phyloP scores from a whole-genome alignment of 2,329 filamentous ascomycete genomes.

The Sclerotinia minor region DNA sequence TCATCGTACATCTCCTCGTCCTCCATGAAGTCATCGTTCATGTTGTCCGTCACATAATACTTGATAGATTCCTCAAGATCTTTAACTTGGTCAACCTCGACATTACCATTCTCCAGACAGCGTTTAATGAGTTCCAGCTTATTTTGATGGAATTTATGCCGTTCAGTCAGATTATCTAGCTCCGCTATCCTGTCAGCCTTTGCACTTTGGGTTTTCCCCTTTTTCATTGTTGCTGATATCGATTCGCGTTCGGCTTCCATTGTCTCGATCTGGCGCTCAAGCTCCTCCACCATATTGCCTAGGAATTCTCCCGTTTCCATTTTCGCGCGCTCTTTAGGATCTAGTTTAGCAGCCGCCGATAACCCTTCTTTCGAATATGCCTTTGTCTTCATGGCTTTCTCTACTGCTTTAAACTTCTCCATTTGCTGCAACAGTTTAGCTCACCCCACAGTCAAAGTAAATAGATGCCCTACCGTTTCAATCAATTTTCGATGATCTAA shows the following conservation, averaged over 20 bases:
- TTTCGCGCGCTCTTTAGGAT: conserved; percentile 97
- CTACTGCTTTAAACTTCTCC: conserved; percentile 99
- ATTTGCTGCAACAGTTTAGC: conserved; percentile 69
- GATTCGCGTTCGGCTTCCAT: conserved; percentile 87
- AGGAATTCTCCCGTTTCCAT: conserved; percentile 85
- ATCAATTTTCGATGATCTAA: conserved; percentile 94
- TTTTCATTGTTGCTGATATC: conserved; percentile 88
- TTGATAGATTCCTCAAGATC: conserved; percentile 89
- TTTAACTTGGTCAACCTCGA: conserved; percentile 83
- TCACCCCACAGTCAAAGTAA: conserved; percentile 26
- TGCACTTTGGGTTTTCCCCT: conserved; percentile 81
- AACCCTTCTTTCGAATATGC: conserved; percentile 98
- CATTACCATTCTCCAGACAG: conserved; percentile 86
- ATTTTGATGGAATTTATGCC: conserved; percentile 93
- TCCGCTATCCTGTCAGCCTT: conserved; percentile 88
- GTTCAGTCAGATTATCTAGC: conserved; percentile 80
- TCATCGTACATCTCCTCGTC: conserved; percentile 97
- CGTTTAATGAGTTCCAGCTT: conserved; percentile 90
- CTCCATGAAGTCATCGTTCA: conserved; percentile 86
- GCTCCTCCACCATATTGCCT: conserved; percentile 81
- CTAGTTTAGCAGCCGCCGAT: conserved; percentile 85
- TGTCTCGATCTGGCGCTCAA: conserved; percentile 89
- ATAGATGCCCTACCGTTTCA: conserved; percentile 71
- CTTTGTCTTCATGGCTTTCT: conserved; percentile 99
- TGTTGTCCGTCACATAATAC: conserved; percentile 91